These are phyloP conservation scores for Alternaria burnsii DNA, from an alignment of 2,329 filamentous ascomycete species.

Conservation along the genomic window DNA sequence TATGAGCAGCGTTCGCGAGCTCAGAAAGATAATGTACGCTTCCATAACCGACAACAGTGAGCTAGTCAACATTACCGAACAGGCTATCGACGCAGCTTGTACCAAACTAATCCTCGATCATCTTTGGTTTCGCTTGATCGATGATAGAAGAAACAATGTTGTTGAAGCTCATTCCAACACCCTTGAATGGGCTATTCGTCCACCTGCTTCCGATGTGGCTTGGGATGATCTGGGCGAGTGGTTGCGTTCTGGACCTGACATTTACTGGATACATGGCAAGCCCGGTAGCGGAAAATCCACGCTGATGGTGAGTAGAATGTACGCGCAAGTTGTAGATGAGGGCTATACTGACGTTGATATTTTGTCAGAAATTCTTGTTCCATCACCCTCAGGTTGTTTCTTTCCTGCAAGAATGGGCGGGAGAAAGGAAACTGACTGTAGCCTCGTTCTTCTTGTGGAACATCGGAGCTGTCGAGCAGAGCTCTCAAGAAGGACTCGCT, in stretches of 20 bases:
- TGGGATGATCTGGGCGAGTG: not conserved
- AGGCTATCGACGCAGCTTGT: not conserved
- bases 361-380: not conserved
- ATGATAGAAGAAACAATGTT: not conserved
- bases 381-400: not conserved
- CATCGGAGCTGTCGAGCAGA: not conserved
- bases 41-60: not conserved
- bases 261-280: slow-evolving; percentile 8
- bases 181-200: not conserved
- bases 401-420: not conserved
- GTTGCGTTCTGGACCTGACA: not conserved
- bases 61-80: not conserved
- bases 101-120: not conserved
- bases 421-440: not conserved
- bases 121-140: not conserved
- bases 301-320: not conserved
- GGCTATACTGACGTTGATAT: not conserved
- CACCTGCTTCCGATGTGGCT: not conserved
- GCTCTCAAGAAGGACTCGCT: slow-evolving; percentile 1
- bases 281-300: slow-evolving; percentile 9
- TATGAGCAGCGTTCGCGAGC: not conserved
- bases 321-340: not conserved
- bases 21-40: not conserved
- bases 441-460: slow-evolving; percentile 5
- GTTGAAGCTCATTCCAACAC: not conserved